Base-by-base conservation (phyloP, 192 early-diverging fungal species). In the Backusella westeae region DNA sequence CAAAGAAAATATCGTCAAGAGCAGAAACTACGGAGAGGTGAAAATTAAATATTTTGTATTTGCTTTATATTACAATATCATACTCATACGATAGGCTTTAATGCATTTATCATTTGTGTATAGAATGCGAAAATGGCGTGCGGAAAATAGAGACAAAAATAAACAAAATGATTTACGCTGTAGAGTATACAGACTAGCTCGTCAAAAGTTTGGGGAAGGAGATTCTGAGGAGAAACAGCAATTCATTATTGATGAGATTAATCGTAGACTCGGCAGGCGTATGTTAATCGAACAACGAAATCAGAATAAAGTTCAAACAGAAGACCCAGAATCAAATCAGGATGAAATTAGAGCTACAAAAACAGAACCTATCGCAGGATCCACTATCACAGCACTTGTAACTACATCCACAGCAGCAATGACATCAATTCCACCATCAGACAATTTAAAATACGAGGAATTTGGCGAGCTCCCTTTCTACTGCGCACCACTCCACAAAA, bases 111-210 rank as follows among this genome's bases (percentile, higher is more conserved):
- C 75, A 21, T n/a, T 21, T 34, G 14, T 34, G 36, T 68, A 68
- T 74, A 78, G 85, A 12, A 86, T 86, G 85, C 81, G 85, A 7
- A 82, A 80, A 52, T 86, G 85, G 85, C 52, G 85, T 75, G 79
- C 80, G 35, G 81, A 78, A 53, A 86, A 86, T 53, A 79, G 83
- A 68, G 85, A 86, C 36, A 86, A 86, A 49, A 86, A 93, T 69
- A 82, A 88, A 10, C 79, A 87, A 38, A 93, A 93, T 42, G 91
- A 93, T 53, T 83, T 93, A 79, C 78, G 91, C 0, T 93, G 91
- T 69, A 88, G 91, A 53, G 91, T 93, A 1, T 93, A 93, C 80
- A 85, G 89, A 6, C 78, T 89, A 78, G 90, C 88, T 3, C 80
- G 84, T 0, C 87, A 86, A 44, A 85, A 84, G 67, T 92, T 88